Percentiles rank a stretch among this genome's conserved stretches.
These are phyloP conservation scores for Neohortaea acidophila DNA, from an alignment of 495 filamentous ascomycete species.

Conservation along the genomic window DNA sequence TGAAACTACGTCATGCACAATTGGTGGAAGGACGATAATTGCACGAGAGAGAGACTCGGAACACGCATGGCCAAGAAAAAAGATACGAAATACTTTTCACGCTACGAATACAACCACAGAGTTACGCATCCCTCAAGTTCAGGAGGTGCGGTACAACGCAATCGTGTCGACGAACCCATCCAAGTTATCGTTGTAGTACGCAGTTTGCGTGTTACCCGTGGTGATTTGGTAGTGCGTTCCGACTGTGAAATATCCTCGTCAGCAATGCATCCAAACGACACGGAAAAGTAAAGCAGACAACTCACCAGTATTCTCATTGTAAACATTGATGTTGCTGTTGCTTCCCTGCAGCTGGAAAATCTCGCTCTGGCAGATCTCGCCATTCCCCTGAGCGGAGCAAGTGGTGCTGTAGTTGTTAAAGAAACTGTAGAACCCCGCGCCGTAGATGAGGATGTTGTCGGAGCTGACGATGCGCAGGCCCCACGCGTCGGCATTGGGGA, in stretches of 20 bases:
- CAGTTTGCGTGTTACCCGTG: conserved; percentile 35
- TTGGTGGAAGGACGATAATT: too few species aligned
- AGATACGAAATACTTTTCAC: too few species aligned
- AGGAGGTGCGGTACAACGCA: conserved; percentile 29
- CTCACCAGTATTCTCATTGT: conserved; percentile 38
- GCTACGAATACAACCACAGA: too few species aligned
- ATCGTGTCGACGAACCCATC: conserved; percentile 40
- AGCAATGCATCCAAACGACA: conserved; percentile 13
- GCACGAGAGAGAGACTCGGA: too few species aligned
- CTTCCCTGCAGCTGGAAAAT: conserved; percentile 42
- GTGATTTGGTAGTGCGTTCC: conserved; percentile 28
- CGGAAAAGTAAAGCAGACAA: too few species aligned
- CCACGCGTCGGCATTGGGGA: conserved; percentile 35
- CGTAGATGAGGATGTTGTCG: conserved; percentile 41
- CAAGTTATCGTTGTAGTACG: conserved; percentile 37
- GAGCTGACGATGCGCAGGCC: conserved; percentile 50
- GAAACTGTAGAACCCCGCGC: conserved; percentile 24
- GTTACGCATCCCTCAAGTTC: too few species aligned
- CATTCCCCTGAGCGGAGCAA: conserved; percentile 34
- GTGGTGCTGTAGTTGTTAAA: conserved; percentile 25
- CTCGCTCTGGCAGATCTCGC: conserved; percentile 42
- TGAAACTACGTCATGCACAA: too few species aligned
- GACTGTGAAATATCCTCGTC: too few species aligned
- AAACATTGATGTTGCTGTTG: conserved; percentile 25
- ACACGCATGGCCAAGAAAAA: too few species aligned